Evolutionary conservation across 768 basidiomycete species (phyloP).

Genomic region (Serendipita sp.): DNA sequence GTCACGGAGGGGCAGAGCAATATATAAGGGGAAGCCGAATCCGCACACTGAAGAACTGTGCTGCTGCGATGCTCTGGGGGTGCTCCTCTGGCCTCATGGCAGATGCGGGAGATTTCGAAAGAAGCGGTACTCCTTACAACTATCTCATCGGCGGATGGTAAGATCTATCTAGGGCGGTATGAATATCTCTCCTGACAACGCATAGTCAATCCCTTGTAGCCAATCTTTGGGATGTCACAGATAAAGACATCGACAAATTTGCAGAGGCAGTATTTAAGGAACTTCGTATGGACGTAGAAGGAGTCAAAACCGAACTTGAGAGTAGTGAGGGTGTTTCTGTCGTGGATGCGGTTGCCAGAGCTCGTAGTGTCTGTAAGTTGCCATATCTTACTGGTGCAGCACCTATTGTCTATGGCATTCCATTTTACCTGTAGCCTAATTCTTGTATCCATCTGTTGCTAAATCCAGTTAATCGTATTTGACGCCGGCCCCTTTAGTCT

Average conservation of each 20-base stretch:
- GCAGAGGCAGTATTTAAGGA: conserved; percentile 69
- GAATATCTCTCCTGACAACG: background rate
- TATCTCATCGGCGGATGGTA: conserved; percentile 98
- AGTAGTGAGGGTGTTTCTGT: conserved; percentile 27
- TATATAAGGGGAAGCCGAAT: conserved; percentile 81
- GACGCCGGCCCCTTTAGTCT: too few relatives aligned
- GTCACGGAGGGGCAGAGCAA: conserved; percentile 91
- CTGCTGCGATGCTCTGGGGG: conserved; percentile 94
- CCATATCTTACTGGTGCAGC: conserved; percentile 91
- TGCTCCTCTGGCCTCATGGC: conserved; percentile 83
- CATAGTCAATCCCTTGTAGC: conserved; percentile 78
- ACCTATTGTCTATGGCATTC: conserved; percentile 88
- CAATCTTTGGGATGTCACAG: conserved; percentile 97
- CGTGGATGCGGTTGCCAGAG: conserved; percentile 60
- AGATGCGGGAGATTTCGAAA: conserved; percentile 90
- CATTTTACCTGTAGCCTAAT: conserved; percentile 56
- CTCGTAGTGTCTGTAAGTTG: conserved; percentile 71
- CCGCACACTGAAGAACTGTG: conserved; percentile 65
- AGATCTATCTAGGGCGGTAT: conserved; percentile 20
- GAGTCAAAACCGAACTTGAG: conserved; percentile 10
- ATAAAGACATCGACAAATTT: conserved; percentile 90
- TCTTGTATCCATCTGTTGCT: background rate
- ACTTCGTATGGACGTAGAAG: conserved; percentile 32
- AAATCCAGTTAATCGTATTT: too few relatives aligned
- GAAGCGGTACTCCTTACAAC: conserved; percentile 78